Base-by-base conservation (phyloP, 2,329 filamentous ascomycete species). In the Paraphaeosphaeria sporulosa region DNA sequence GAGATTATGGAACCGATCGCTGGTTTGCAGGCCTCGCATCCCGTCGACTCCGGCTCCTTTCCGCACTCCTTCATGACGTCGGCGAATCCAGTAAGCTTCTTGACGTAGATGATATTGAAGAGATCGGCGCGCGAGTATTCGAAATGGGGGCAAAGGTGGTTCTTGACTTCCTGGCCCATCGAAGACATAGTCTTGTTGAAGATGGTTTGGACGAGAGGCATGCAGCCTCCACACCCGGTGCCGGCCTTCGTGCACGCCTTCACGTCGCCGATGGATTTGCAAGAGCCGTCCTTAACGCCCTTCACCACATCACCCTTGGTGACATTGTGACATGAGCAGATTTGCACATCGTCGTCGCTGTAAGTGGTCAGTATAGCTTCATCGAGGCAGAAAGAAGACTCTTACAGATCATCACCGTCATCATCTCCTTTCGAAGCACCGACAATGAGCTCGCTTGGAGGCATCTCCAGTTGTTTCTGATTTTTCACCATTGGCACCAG, bases 281-380 rank as follows among this genome's bases (percentile, higher is more conserved):
- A 96, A 2, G 85, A 88, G 42, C 91, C 93, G 55, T 90, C 87
- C 69, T 94, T 94, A 74, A 94, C 86, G 1, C 82, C 82, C 4
- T 85, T 85, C 47, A 90, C 87, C 0, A 97, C 83, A 68, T 94
- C 91, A 17, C 90, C 91, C 76, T 97, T 97, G 25, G 88, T 90
- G 44, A 97, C 93, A 74, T 97, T 97, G 82, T 97, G 93, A 69
- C 93, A 97, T 1, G 92, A 95, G 78, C 93, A 97, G 62, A 97
- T 90, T 74, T 97, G 94, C 0, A 91, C 92, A 71, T 95, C 92
- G 68, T 95, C 92, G 53, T 89, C 86, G 34, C 82, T 84, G 53
- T 5, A 36, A 27, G 25, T 36, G 2, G 55, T 76, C 50, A 73
- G 69, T 50, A 43, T 44, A 34, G 12, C 8, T 4, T 38, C 32